These are phyloP conservation scores for Mycena alexandri DNA, from an alignment of 768 basidiomycete species.

Conservation along the genomic window DNA sequence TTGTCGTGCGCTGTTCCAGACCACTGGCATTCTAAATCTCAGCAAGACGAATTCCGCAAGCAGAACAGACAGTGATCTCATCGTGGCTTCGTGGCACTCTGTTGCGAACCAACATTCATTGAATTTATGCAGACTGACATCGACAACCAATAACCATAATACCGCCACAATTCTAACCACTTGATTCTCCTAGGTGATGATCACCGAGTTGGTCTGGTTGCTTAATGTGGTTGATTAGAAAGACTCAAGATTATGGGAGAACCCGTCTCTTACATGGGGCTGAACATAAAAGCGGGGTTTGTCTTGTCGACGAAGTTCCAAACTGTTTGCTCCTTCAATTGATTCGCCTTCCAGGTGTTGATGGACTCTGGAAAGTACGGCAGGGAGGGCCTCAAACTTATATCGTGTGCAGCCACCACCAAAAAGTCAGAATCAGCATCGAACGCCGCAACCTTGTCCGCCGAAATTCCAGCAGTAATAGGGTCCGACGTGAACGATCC, in stretches of 20 bases:
- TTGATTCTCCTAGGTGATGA: too few species aligned
- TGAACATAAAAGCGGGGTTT: slow-evolving; percentile 13
- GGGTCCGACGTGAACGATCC: slow-evolving; percentile 25
- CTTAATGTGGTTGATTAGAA: neutral
- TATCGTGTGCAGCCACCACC: slow-evolving; percentile 31
- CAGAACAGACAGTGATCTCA: too few species aligned
- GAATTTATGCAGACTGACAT: too few species aligned
- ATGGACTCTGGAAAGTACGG: slow-evolving; percentile 15
- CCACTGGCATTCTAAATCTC: too few species aligned
- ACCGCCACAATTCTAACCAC: too few species aligned
- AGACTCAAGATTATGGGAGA: neutral
- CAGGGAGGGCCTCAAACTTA: neutral
- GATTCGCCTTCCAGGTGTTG: slow-evolving; percentile 13
- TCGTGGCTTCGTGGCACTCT: too few species aligned
- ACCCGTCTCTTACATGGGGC: slow-evolving; percentile 6
- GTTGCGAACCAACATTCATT: too few species aligned
- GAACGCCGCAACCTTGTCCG: slow-evolving; percentile 21
- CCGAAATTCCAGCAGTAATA: slow-evolving; percentile 5
- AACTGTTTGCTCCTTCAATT: slow-evolving; percentile 11
- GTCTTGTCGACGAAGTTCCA: slow-evolving; percentile 23
- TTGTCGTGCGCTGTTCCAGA: too few species aligned
- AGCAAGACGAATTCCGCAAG: too few species aligned
- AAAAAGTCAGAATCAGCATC: slow-evolving; percentile 33
- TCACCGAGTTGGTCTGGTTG: neutral
- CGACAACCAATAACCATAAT: too few species aligned